Evolutionary conservation across 768 basidiomycete genomes (phyloP).

Genomic region (Pisolithus orientalis): DNA sequence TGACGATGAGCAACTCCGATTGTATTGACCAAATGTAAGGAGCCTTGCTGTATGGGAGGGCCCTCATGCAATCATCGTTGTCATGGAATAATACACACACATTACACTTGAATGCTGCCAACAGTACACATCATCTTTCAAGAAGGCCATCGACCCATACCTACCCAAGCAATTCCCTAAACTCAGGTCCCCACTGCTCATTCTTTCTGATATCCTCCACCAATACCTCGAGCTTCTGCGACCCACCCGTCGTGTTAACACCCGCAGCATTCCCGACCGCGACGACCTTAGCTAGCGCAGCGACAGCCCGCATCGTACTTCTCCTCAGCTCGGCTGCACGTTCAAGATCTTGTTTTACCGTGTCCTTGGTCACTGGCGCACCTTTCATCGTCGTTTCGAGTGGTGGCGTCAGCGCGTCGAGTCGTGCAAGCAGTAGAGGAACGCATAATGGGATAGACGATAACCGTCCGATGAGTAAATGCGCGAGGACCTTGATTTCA

Average conservation of each 20-base stretch:
- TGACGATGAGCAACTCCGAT: too few relatives aligned
- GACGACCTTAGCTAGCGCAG: slow-evolving; percentile 72
- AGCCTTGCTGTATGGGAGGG: too few relatives aligned
- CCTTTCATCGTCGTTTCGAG: slow-evolving; percentile 90
- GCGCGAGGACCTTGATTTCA: slow-evolving; percentile 94
- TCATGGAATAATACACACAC: too few relatives aligned
- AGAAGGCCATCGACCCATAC: background rate
- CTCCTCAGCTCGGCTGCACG: slow-evolving; percentile 86
- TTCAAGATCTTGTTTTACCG: slow-evolving; percentile 90
- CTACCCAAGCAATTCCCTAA: slow-evolving; percentile 31
- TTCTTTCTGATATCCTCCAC: slow-evolving; percentile 69
- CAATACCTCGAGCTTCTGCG: slow-evolving; percentile 65
- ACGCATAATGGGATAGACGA: slow-evolving; percentile 55
- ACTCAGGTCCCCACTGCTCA: slow-evolving; percentile 61
- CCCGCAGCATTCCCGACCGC: slow-evolving; percentile 50
- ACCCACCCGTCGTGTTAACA: slow-evolving; percentile 16
- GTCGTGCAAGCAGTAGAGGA: slow-evolving; percentile 43
- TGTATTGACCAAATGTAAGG: too few relatives aligned
- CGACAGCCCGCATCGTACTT: slow-evolving; percentile 83
- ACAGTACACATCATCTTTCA: background rate
- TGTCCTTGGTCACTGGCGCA: slow-evolving; percentile 84
- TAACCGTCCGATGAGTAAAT: slow-evolving; percentile 92
- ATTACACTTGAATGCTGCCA: background rate
- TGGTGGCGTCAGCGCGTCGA: slow-evolving; percentile 80
- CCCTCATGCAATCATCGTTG: too few relatives aligned